Percentiles rank a stretch among this genome's conserved stretches.
These are phyloP conservation scores for Amauroascus verrucosus DNA, from an alignment of 2,329 filamentous ascomycete species.

Conservation along the genomic window DNA sequence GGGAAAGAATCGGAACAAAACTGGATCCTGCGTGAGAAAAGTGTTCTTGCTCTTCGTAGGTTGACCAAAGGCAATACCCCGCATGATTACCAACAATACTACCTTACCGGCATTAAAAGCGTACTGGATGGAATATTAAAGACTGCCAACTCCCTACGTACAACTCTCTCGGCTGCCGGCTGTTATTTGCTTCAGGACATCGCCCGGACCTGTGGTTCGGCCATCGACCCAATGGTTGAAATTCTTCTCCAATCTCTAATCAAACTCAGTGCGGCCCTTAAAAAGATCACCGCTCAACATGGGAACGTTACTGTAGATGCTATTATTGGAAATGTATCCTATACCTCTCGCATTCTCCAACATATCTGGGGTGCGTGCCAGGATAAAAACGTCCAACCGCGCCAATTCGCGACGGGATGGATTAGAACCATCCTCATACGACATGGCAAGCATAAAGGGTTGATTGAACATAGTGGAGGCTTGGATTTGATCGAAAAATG, in stretches of 20 bases:
- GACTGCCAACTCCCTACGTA: slow-evolving; percentile 69
- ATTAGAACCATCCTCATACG: slow-evolving; percentile 70
- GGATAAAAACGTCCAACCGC: slow-evolving; percentile 87
- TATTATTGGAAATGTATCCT: slow-evolving; percentile 69
- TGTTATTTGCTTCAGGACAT: slow-evolving; percentile 78
- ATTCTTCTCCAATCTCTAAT: slow-evolving; percentile 79
- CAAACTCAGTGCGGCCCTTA: slow-evolving; percentile 80
- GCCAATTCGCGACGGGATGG: slow-evolving; percentile 71
- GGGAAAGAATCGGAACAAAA: slow-evolving; percentile 84
- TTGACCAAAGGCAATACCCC: slow-evolving; percentile 76
- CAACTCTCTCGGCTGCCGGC: slow-evolving; percentile 79
- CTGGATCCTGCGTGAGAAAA: slow-evolving; percentile 79
- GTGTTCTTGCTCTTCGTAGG: slow-evolving; percentile 62
- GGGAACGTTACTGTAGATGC: slow-evolving; percentile 72
- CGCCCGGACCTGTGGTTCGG: slow-evolving; percentile 62
- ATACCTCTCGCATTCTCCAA: slow-evolving; percentile 69
- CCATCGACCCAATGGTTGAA: slow-evolving; percentile 80
- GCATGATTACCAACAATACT: slow-evolving; percentile 61
- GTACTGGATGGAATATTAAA: slow-evolving; percentile 85
- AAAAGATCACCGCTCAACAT: slow-evolving; percentile 81
- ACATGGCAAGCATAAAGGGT: slow-evolving; percentile 63
- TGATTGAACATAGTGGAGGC: slow-evolving; percentile 75
- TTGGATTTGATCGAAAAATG: slow-evolving; percentile 77
- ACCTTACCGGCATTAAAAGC: slow-evolving; percentile 58
- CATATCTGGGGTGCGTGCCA: slow-evolving; percentile 73